Evolutionary conservation across 306 rosid genomes (phyloP), one percentile per base, ranked within the genome.

Genomic region (Acacia confusa): DNA sequence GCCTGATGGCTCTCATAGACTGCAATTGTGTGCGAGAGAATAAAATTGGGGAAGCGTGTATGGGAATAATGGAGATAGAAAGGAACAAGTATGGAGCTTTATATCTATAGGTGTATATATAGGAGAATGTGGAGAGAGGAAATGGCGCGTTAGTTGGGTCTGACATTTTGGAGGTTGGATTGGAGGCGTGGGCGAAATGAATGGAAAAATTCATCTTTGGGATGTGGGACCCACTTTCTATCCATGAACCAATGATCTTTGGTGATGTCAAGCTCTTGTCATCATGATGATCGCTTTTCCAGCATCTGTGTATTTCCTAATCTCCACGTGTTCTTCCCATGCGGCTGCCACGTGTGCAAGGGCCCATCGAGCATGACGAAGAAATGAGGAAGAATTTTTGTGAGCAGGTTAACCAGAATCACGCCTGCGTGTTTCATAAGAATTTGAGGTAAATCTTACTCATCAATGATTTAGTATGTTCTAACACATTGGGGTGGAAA

Each of bases 211-310:
- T 2, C 15, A 9, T 44, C 10, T 6, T n/a, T 55, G 10, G 16
- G 50, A 9, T 1, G 63, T 77, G 87, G 91, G 90, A 0, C 41
- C 89, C 88, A 73, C 85, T 34, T 61, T 27, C 48, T 60, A 36
- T 78, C 83, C 58, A 72, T 75, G 81, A 80, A 71, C 71, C 72
- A 71, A 80, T 84, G 52, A 75, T 71, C 11, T 1, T 1, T 11
- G 13, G 53, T 86, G 85, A 87, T 83, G 70, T 84, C 89, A 84
- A 44, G 16, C 83, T 75, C 70, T 36, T 70, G 87, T 87, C 89
- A 87, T 70, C 84, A 14, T 86, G 87, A 86, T 81, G 68, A 45
- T 3, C 22, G 34, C 70, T 14, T 61, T 27, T 27, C 9, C 9
- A 27, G 38, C 5, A 13, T 61, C 38, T 38, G 38, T 27, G 27